Percentiles rank a stretch among this genome's conserved stretches.
phyloP scores from a whole-genome alignment of 2,329 filamentous ascomycete genomes.

The Thermochaetoides dissita region DNA sequence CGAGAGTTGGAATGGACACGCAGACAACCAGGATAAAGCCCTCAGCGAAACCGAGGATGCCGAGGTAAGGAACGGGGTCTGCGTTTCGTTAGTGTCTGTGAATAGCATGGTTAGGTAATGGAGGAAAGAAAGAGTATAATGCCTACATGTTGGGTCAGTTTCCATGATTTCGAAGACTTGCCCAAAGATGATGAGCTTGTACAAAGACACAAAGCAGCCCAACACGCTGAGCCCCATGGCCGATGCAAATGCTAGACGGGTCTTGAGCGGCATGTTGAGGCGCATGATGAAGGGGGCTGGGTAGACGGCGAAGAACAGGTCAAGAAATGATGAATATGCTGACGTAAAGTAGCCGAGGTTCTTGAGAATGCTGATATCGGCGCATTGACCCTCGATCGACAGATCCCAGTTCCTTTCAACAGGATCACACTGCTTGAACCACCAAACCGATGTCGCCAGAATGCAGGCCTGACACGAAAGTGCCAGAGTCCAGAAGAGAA shows the following conservation, averaged over 20 bases:
- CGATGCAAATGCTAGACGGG: not conserved
- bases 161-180: slow-evolving; percentile 5
- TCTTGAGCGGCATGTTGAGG: slow-evolving; percentile 6
- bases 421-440: slow-evolving; percentile 18
- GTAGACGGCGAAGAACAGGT: slow-evolving; percentile 6
- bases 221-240: slow-evolving; percentile 3
- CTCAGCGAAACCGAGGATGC: slow-evolving; percentile 7
- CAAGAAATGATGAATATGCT: slow-evolving; percentile 6
- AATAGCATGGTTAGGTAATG: no score
- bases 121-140: not conserved
- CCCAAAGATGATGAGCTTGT: slow-evolving; percentile 7
- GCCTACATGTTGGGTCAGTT: slow-evolving; percentile 4
- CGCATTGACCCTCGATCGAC: not conserved
- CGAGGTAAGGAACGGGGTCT: slow-evolving; percentile 7
- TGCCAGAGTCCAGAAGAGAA: slow-evolving; percentile 20
- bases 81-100: not conserved
- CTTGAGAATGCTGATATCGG: slow-evolving; percentile 1
- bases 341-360: slow-evolving; percentile 7
- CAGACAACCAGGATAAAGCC: slow-evolving; percentile 5
- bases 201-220: slow-evolving; percentile 5
- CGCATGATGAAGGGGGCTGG: slow-evolving; percentile 8
- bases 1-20: slow-evolving; percentile 2
- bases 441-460: slow-evolving; percentile 19
- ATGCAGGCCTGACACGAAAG: slow-evolving; percentile 20
- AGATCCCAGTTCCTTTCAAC: slow-evolving; percentile 3